Evolutionary conservation across 2,329 filamentous ascomycete species (phyloP), one percentile per base, ranked within the genome.

Genomic region (Annulohypoxylon truncatum): DNA sequence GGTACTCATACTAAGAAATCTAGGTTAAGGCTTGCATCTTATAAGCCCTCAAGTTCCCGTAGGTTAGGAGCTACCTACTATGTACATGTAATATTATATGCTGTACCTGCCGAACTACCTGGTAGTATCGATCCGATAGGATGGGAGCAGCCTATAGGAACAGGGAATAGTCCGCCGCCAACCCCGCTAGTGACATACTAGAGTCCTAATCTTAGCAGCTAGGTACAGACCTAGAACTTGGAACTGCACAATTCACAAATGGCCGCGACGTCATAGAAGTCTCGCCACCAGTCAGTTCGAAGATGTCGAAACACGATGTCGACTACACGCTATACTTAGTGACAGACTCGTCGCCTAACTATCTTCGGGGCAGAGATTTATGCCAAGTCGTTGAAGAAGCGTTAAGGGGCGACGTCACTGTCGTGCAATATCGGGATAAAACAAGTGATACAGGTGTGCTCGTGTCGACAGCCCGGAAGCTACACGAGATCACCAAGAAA

Each of bases 361-460:
- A 97, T 71, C 88, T 97, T 44, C 92, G 92, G 58, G 81, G 85
- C 68, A 87, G 86, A 72, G 85, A 93, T 76, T 84, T 97, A 35
- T 86, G 87, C 64, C 73, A 86, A 8, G 90, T 97, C 0, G 94
- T 97, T 57, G 89, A 91, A 74, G 85, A 87, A 47, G 91, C 94
- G 18, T 79, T 97, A 53, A 82, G 87, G 77, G 94, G 93, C 78
- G 93, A 93, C 82, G 92, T 92, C 44, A 95, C 92, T 2, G 83
- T 96, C 47, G 92, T 98, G 33, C 95, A 98, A 81, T 94, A 95
- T 76, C 89, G 95, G 77, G 94, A 97, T 82, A 97, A 98, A 82
- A 88, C 84, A 42, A 90, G 88, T 75, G 90, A 94, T 72, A 96
- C 92, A 1, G 88, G 85, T 18, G 83, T 82, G 9, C 85, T 96